Base-by-base conservation (phyloP, 345 rosid genomes). In the Combretum micranthum region DNA sequence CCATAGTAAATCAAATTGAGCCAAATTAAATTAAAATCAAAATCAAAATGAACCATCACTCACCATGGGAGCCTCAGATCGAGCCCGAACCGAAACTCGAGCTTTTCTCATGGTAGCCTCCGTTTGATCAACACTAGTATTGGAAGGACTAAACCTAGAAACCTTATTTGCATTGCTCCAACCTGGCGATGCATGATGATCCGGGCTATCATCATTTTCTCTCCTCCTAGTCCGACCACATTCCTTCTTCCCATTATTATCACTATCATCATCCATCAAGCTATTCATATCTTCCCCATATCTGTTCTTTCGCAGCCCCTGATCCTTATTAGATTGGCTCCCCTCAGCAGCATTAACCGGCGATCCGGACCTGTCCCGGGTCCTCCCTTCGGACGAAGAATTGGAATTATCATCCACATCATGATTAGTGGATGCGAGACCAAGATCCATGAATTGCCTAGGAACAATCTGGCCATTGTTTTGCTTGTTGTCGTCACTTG, bases 101-200 rank as follows among this genome's bases (percentile, higher is more conserved):
- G 88, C 85, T 70, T 85, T 82, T 67, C 86, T 70, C 63, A 82
- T 82, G 15, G 86, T 82, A 6, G 92, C 84, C 73, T 85, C 87
- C 1, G 82, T 70, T 62, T 85, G 85, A 68, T 85, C 86, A 39
- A 55, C 65, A 62, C 54, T 59, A 17, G 17, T 61, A 68, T 76
- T 80, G 0, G 81, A 12, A 1, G 85, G 67, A 62, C 64, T 76
- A 39, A 76, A 62, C 57, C 80, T 78, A 0, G 80, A 75, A 26
- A 69, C 75, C 72, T 82, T 82, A 46, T 65, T 74, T 21, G 74
- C 53, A 20, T 32, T 32, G 7, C 61, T 73, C 64, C 68, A 66
- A 14, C 42, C 61, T 48, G 26, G 60, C 16, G 61, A 62, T 57
- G 62, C 53, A 2, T 68, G 72, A 56, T 67, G 78, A 73, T 77